Base-by-base conservation (phyloP, 805 yeast species). In the Kazachstania viticola region DNA sequence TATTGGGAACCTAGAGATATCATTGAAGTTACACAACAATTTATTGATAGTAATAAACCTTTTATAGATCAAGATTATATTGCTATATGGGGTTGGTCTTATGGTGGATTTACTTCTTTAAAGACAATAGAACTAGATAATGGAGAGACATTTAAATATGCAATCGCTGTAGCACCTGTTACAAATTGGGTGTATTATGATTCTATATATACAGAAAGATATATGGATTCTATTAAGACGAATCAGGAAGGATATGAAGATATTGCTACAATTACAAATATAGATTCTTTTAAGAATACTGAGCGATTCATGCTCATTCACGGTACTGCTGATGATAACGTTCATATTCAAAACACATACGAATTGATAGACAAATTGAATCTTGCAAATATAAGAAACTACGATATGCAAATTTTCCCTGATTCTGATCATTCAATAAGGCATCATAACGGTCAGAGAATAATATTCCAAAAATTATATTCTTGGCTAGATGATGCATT, bases 61-160 rank as follows among this genome's bases (percentile, higher is more conserved):
- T 67, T 66, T 37, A 64, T 81, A 14, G 78, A 79, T 47, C 43
- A 44, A 3, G 60, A 65, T 1, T 61, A 61, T 35, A 71, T 78
- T 4, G 82, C 84, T 0, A 66, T 80, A 24, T 81, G 91, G 87
- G 94, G 94, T 12, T 81, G 91, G 87, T 77, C 87, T 1, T 81
- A 79, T 53, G 94, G 94, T 34, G 94, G 88, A 1, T 81, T 76
- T 48, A 64, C 77, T 7, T 75, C 88, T 0, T 56, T 81, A 32
- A 81, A 81, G 50, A 78, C 87, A 0, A 49, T 80, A 21, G 93
- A 81, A 51, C 64, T 60, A 29, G 93, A 81, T 48, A 46, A 52
- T 11, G 76, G 81, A 5, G 54, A 68, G 7, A 64, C 67, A 0
- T 80, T 81, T 61, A 74, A 75, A 38, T 81, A 68, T 47, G 91